Base-by-base conservation (phyloP, 2,329 filamentous ascomycete species). In the Bipolaris victoriae region DNA sequence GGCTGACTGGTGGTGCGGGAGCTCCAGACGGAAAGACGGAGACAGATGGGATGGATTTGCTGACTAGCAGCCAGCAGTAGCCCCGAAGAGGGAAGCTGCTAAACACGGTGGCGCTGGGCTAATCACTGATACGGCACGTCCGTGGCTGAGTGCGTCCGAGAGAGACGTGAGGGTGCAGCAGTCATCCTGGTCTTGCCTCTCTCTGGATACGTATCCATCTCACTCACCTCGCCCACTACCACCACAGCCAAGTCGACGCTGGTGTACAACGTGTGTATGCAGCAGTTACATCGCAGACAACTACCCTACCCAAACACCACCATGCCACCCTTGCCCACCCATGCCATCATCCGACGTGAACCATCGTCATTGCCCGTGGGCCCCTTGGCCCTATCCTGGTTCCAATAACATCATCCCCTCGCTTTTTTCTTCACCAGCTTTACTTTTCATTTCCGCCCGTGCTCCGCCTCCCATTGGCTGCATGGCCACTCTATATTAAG, bases 401-500 rank as follows among this genome's bases (percentile, higher is more conserved):
- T 53, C 55, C 51, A 58, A 56, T 56, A 52, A 29, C 56, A 64
- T 60, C 59, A 60, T 55, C 33, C 36, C 35, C 35, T 57, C 40
- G 49, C 46, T 16, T 36, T 37, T 45, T 48, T 47, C 39, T 50
- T 52, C 48, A 46, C 56, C 29, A 57, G 54, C 55, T 58, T 39
- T 55, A 29, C 52, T 57, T 24, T 49, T 59, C 41, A 49, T 50
- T 43, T 33, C 22, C 41, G 59, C 43, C 56, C 55, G 61, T 53
- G 56, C 61, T 39, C 57, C 58, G 35, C 55, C n/a, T 45, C 45
- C 61, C 57, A 67, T 69, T 66, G 63, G 60, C 52, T 48, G 16
- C n/a, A 22, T 62, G 51, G 65, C 65, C 61, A 59, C 66, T 65
- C 67, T 68, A 62, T 57, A 70, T 68, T 65, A 63, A 69, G 66